Evolutionary conservation across 169 alveolate species (phyloP).

Genomic region (Plasmodium gonderi): DNA sequence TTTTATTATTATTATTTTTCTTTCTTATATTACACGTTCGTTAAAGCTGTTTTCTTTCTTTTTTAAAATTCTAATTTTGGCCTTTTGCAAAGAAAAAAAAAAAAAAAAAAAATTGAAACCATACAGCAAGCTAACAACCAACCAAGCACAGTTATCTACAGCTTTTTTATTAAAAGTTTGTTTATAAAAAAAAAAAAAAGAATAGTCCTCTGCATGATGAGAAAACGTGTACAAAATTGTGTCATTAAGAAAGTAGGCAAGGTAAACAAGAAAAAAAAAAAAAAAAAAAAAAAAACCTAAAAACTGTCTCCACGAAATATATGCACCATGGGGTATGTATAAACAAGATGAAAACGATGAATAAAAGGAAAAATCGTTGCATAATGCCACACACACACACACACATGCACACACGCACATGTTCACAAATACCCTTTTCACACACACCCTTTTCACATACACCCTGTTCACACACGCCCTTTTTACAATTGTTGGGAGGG

Average conservation of each 20-base stretch:
- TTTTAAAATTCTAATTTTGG: background rate
- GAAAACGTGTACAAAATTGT: background rate
- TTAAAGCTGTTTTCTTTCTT: background rate
- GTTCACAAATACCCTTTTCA: background rate
- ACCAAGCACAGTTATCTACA: background rate
- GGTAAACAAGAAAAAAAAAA: background rate
- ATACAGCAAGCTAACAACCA: background rate
- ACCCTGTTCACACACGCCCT: too few relatives aligned
- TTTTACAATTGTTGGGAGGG: background rate
- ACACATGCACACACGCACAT: background rate
- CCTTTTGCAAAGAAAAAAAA: background rate
- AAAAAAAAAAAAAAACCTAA: background rate
- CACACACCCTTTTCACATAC: background rate
- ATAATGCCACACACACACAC: background rate
- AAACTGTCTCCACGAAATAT: background rate
- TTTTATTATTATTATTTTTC: background rate
- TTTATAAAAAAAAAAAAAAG: background rate
- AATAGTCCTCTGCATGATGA: background rate
- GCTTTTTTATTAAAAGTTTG: background rate
- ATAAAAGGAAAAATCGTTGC: background rate
- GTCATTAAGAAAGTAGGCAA: background rate
- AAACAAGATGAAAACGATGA: background rate
- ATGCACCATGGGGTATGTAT: background rate
- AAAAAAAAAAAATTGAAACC: background rate
- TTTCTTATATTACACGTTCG: background rate